Base-by-base conservation (phyloP, 2,329 filamentous ascomycete genomes). In the Ophiostoma fasciatum region DNA sequence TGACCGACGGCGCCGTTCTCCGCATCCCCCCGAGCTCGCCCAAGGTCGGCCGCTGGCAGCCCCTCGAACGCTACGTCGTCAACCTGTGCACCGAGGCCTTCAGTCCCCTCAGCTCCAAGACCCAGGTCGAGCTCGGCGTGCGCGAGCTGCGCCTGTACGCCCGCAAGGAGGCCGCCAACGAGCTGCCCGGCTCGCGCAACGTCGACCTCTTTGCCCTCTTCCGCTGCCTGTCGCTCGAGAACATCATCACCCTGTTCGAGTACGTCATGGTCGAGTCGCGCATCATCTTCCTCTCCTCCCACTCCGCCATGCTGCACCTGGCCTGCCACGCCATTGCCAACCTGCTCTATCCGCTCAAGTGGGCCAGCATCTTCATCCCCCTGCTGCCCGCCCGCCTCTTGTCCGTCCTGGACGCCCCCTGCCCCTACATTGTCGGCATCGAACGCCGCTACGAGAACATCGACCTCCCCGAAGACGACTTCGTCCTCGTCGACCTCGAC, bases 51-150 rank as follows among this genome's bases (percentile, higher is more conserved):
- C 75, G 85, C 52, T 98, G 90, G 90, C 88, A 94, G 55, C 90
- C 90, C 12, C 62, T 98, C 41, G 90, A 98, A 61, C 78, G 87
- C 51, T 98, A 96, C 55, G 87, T 98, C 23, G 79, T 96, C 59
- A 96, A 96, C 54, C 66, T 98, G 23, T 98, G 90, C 59, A 87
- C 87, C 9, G 88, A 96, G 58, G 90, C 90, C 3, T 80, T 92
- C 50, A 88, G 82, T 50, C 90, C 90, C 2, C 73, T 94, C 34
- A 82, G 81, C 23, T 96, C 90, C 27, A 88, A 92, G 58, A 96
- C 88, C 0, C 90, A 98, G 54, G 85, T 96, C 22, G 90, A 98
- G 58, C 66, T 96, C 26, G 78, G 81, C 1, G 74, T 98, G 22
- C 74, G 90, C 40, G 90, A 98, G 54, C 60, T 98, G 46, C 80